Evolutionary conservation across 108 stramenopile genomes (phyloP), one percentile per base, ranked within the genome.

Genomic region (Cylindrotheca fusiformis): DNA sequence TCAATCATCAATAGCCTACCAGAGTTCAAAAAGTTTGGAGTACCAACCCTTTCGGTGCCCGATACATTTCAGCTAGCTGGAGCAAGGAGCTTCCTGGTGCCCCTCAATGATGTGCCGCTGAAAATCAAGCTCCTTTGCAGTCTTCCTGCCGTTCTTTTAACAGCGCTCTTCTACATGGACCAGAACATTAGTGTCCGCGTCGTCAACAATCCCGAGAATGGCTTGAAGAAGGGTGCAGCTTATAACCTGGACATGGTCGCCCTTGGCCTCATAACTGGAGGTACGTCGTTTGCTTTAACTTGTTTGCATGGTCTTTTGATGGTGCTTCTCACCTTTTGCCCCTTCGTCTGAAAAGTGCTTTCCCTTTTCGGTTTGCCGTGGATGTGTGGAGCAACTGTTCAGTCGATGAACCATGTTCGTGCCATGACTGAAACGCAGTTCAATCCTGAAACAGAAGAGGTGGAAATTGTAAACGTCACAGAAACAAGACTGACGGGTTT

Each of bases 351-450:
- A 56, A 32, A 30, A 86, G 87, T 68, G 54, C 61, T 93, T 23
- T 93, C 87, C 6, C 32, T 97, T 5, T 49, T 92, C 47, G 97
- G 97, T 6, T 74, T 97, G n/a, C 97, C 97, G 23, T 97, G 97
- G 97, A 96, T 96, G 95, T 97, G 97, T 66, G 95, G 95, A 10
- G 95, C 97, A 24, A 97, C 97, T 14, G 95, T 97, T 14, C 97
- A 97, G 68, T 93, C 91, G 25, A 81, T 95, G 63, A 95, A 93
- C 72, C 94, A 95, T 63, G 91, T 97, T 4, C 68, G 87, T 22
- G 91, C 93, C 2, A 72, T 98, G 89, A 82, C 94, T 22, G 78
- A 88, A 32, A 80, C 78, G n/a, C 75, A 82, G 28, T 80, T 77
- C 65, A 86, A 91, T 56, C 61, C 84, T 57, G 83, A 90, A 67